Evolutionary conservation across 352 stramenopile genomes (phyloP), one percentile per base, ranked within the genome.

Genomic region (Vaucheria bursata): DNA sequence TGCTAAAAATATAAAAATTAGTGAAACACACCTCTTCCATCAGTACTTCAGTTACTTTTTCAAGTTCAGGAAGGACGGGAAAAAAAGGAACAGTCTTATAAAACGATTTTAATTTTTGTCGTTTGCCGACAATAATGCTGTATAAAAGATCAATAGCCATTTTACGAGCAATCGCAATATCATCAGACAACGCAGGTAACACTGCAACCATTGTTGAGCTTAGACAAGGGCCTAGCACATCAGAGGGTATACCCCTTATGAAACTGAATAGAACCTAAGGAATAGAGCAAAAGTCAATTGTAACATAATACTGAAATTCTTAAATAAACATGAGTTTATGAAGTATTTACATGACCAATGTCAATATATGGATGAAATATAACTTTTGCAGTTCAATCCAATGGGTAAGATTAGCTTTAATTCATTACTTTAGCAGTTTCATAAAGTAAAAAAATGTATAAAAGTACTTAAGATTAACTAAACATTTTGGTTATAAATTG

Each of bases 31-130:
- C 45, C 18, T 81, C 75, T 38, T 12, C 35, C 8, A 50, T 59
- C 25, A 81, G 70, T n/a, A 81, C 75, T 29, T 29, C 70, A 1
- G 53, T 29, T 1, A 81, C 75, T 29, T 81, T 71, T 3, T 29
- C 36, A n/a, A 81, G n/a, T 25, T 53, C 40, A 4, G 75, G 75
- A 38, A 81, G n/a, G 4, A 71, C 75, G 25, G 75, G 75, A 49
- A 81, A 67, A 35, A 81, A 81, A 6, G 75, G 75, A 34, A 81
- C 74, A 31, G 74, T 77, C 50, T 73, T 52, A 29, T 77, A 73
- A 59, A 64, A 35, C 12, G 32, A 35, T 12, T 71, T 52, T 59
- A 81, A 5, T 33, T 40, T 45, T 18, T 53, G 59, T 50, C 74
- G 75, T 37, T 73, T 71, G 36, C 74, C 75, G 52, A 81, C 75